Base-by-base conservation (phyloP, 164 flowering plant genomes). In the Taxillus chinensis region DNA sequence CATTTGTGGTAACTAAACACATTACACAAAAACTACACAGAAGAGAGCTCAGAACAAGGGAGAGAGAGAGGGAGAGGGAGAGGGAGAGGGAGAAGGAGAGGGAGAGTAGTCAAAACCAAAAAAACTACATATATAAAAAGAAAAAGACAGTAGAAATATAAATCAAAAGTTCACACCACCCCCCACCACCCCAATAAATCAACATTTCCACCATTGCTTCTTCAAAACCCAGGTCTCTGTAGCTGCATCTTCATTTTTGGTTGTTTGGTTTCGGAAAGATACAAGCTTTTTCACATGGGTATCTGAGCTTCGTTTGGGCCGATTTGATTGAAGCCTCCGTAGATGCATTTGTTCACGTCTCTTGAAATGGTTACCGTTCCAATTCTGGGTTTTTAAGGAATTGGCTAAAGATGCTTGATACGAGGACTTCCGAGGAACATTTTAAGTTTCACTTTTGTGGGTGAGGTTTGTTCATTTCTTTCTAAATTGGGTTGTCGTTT, bases 91-190 rank as follows among this genome's bases (percentile, higher is more conserved):
- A 27, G 27, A 27, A 2, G 27, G 27, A 27, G 27, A 27, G 27
- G 27, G 27, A 27, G 27, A 27, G 27, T 27, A 27, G 27, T 27
- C 27, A 27, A 27, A 27, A 27, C 0, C 27, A 27, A 10, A 48
- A 59, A 55, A 64, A 40, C 55, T 45, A n/a, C 11, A 8, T 27
- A 48, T 39, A 43, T 5, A 51, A 41, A 42, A 8, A 14, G 11
- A 39, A 54, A 54, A 54, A 27, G 39, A 8, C 17, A 27, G 37
- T 17, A 27, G 1, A 2, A 27, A 27, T 27, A 27, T 27, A 27
- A 27, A 27, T 27, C 27, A 27, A 27, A 55, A 39, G 50, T 27
- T 45, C 39, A 40, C 70, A 68, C 70, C 57, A 41, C 14, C 14
- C 14, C 14, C 12, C 51, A 8, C 51, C 14, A 11, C 12, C 13